A percentile compares a stretch with the other conserved stretches of the same genome.
These are phyloP conservation scores for Vararia minispora DNA, from an alignment of 768 basidiomycete species.

Conservation along the genomic window DNA sequence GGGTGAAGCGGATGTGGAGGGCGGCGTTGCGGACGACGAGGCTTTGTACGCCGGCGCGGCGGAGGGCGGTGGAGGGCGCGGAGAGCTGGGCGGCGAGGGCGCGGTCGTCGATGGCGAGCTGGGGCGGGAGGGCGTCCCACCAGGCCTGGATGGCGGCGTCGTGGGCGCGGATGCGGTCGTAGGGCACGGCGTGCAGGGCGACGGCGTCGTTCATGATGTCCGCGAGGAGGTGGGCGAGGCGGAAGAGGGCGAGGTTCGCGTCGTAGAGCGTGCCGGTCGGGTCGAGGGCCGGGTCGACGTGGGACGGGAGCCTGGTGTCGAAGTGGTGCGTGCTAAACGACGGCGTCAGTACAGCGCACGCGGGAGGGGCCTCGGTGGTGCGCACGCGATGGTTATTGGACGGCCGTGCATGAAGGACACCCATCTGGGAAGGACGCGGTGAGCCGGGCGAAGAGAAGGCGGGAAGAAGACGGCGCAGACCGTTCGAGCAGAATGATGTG, in stretches of 20 bases:
- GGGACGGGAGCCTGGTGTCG: conserved; percentile 60
- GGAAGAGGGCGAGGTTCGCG: conserved; percentile 60
- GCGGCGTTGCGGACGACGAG: conserved; percentile 62
- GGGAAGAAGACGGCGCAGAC: conserved; percentile 25
- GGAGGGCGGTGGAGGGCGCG: conserved; percentile 36
- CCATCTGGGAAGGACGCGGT: conserved; percentile 37
- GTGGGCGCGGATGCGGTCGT: conserved; percentile 55
- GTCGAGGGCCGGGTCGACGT: conserved; percentile 47
- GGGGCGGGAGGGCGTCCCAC: conserved; percentile 59
- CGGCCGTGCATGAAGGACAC: conserved; percentile 76
- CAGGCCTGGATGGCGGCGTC: conserved; percentile 57
- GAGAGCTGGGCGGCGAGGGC: conserved; percentile 56
- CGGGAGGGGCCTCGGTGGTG: too few species aligned
- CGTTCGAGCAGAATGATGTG: conserved; percentile 65
- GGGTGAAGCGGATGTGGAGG: conserved; percentile 67
- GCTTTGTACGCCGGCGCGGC: conserved; percentile 61
- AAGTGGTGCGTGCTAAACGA: conserved; percentile 77
- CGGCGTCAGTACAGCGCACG: too few species aligned
- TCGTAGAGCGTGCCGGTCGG: conserved; percentile 44
- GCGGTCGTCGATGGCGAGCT: conserved; percentile 64
- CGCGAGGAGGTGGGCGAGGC: conserved; percentile 58
- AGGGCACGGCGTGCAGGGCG: conserved; percentile 53
- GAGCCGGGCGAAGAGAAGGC: conserved; percentile 6
- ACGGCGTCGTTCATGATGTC: conserved; percentile 75
- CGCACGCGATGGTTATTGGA: conserved; percentile 54